phyloP scores from a whole-genome alignment of 176 grass and related monocot genomes.

The Hyparrhenia diplandra region DNA sequence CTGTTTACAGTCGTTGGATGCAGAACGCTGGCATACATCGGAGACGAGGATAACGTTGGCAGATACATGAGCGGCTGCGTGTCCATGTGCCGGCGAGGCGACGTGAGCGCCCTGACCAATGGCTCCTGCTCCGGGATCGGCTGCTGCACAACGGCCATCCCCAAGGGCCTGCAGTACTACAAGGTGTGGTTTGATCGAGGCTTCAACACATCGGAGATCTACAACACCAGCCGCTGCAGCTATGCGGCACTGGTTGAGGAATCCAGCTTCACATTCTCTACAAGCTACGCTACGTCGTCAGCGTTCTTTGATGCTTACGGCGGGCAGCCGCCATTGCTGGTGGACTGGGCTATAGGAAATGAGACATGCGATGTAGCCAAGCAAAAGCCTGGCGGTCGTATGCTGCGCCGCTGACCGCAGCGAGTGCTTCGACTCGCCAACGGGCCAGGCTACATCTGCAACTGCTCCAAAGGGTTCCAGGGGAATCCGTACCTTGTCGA shows the following conservation, averaged over 20 bases:
- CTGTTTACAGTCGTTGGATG: background rate
- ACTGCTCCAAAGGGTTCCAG: background rate
- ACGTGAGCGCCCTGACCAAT: background rate
- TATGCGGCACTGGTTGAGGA: slow-evolving; percentile 22
- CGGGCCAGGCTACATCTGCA: slow-evolving; percentile 22
- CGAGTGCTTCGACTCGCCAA: background rate
- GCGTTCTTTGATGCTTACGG: background rate
- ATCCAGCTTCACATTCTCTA: background rate
- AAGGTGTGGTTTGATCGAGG: rapidly evolving
- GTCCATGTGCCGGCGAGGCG: background rate
- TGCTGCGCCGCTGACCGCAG: background rate
- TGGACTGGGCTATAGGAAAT: slow-evolving; percentile 36
- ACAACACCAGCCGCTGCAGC: background rate
- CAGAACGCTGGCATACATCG: background rate
- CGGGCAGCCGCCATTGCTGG: background rate
- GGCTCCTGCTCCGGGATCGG: slow-evolving; percentile 39
- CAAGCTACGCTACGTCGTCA: background rate
- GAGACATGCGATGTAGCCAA: background rate
- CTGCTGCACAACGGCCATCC: slow-evolving; percentile 35
- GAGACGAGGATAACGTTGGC: rapidly evolving
- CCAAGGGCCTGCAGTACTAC: slow-evolving; percentile 2
- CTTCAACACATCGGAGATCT: background rate
- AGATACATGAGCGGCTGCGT: background rate
- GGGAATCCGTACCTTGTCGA: background rate
- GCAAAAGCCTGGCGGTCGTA: background rate